These are phyloP conservation scores for Scheffersomyces segobiensis DNA, from an alignment of 1,139 yeast genomes.

Conservation along the genomic window DNA sequence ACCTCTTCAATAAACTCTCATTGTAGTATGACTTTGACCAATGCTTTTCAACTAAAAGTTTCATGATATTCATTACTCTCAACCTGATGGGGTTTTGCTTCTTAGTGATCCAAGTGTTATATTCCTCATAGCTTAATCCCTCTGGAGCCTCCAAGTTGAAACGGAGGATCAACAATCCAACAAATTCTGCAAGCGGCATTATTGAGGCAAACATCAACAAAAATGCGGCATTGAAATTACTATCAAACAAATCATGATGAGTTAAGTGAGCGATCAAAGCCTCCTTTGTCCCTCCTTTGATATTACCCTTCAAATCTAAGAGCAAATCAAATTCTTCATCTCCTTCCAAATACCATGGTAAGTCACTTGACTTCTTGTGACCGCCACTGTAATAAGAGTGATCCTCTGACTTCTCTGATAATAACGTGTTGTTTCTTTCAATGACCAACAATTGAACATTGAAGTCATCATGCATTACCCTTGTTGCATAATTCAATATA, in stretches of 20 bases:
- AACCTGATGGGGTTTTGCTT: constrained; percentile 68
- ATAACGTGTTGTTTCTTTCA: constrained; percentile 60
- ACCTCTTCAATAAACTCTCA: constrained; percentile 46
- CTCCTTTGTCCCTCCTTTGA: constrained; percentile 83
- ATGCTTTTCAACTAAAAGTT: constrained; percentile 67
- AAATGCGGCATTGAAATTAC: constrained; percentile 69
- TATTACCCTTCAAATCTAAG: constrained; percentile 68
- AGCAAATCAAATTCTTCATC: constrained; percentile 75
- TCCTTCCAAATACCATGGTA: constrained; percentile 81
- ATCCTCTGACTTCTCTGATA: constrained; percentile 36
- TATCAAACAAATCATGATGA: constrained; percentile 70
- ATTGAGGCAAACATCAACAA: constrained; percentile 77
- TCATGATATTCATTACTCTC: constrained; percentile 71
- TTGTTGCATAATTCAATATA: constrained; percentile 67
- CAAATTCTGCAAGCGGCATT: constrained; percentile 65
- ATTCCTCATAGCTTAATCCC: constrained; percentile 82
- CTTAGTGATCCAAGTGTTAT: constrained; percentile 74
- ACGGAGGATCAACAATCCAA: constrained; percentile 61
- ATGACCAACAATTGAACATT: constrained; percentile 60
- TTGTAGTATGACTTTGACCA: constrained; percentile 73
- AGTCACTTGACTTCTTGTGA: constrained; percentile 35
- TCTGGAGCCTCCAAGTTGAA: constrained; percentile 84
- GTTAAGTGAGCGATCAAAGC: constrained; percentile 85
- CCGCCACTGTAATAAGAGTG: constrained; percentile 40
- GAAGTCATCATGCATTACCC: constrained; percentile 75